Base-by-base conservation (phyloP, 345 rosid species). In the Microcos paniculata region DNA sequence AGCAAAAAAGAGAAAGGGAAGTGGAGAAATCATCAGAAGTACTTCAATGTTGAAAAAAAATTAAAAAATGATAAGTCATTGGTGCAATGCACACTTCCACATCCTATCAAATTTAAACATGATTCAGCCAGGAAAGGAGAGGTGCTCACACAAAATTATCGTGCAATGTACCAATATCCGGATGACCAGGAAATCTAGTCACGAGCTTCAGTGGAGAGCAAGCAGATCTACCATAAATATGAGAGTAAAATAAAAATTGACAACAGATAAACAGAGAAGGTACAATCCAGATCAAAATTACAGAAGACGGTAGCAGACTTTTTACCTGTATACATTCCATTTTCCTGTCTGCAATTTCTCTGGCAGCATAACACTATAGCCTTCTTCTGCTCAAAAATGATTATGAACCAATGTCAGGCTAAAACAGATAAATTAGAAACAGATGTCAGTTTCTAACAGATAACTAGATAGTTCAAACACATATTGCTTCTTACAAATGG, bases 301-400 rank as follows among this genome's bases (percentile, higher is more conserved):
- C 0, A 45, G 49, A 66, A n/a, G 42, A 69, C 21, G 59, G 7
- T 52, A 49, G 64, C 43, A 21, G 64, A 62, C 10, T 19, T 75
- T n/a, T 30, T 26, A 96, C 99, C 98, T 88, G 86, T 90, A 92
- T 3, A 96, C 99, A 67, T 92, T 92, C 99, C 98, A 96, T 80
- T 88, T 88, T 38, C 98, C 99, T 1, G 94, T 86, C 48, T 86
- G 89, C 89, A 96, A 78, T 83, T 90, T 93, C 88, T 96, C 99
- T 0, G 99, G 99, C 71, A 96, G 97, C 78, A 87, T 96, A 75
- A 90, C 95, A 79, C 99, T 93, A 52, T 84, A 96, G 0, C 96
- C 94, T 79, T 87, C 91, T 75, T 90, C 99, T 96, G 90, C 70
- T 86, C 57, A 71, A 9, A 53, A 62, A 35, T 63, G 40, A 62